Evolutionary conservation across 2,329 filamentous ascomycete genomes (phyloP).

Genomic region (Plectosphaerella cucumerina): DNA sequence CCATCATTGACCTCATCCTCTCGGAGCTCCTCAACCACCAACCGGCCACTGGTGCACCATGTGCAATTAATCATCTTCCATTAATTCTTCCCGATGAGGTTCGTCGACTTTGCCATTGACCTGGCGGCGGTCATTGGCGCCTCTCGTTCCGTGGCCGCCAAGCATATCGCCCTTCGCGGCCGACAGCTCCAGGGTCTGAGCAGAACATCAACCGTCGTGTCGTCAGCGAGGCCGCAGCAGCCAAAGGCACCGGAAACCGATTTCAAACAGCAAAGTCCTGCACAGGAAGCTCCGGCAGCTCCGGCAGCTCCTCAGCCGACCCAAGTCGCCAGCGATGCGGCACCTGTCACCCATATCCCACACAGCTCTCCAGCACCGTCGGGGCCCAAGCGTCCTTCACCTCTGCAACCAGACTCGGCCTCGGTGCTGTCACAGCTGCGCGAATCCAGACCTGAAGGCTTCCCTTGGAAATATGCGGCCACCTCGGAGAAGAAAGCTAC

Average conservation of each 20-base stretch:
- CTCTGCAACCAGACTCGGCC: conserved; percentile 4
- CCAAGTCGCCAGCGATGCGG: background rate
- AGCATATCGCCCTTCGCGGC: conserved; percentile 54
- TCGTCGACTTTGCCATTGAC: conserved; percentile 65
- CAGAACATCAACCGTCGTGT: conserved; percentile 39
- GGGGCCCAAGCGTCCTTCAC: conserved; percentile 2
- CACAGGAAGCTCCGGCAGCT: background rate
- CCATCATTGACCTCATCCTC: background rate
- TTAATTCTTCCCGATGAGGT: conserved; percentile 39
- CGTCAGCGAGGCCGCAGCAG: conserved; percentile 23
- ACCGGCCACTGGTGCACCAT: background rate
- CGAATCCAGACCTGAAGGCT: conserved; percentile 4
- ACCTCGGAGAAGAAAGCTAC: background rate
- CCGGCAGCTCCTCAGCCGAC: background rate
- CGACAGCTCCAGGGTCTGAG: conserved; percentile 49
- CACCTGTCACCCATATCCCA: conserved; percentile 4
- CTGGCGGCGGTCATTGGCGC: conserved; percentile 66
- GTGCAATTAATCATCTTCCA: background rate
- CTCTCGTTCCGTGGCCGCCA: conserved; percentile 62
- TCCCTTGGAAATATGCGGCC: conserved; percentile 9
- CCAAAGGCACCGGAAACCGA: background rate
- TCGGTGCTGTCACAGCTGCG: conserved; percentile 10
- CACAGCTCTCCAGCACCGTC: conserved; percentile 4
- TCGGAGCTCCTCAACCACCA: background rate
- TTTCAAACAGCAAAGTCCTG: background rate